Evolutionary conservation across 2,329 filamentous ascomycete species (phyloP), one percentile per base, ranked within the genome.

Genomic region (Dactylellina sp.): DNA sequence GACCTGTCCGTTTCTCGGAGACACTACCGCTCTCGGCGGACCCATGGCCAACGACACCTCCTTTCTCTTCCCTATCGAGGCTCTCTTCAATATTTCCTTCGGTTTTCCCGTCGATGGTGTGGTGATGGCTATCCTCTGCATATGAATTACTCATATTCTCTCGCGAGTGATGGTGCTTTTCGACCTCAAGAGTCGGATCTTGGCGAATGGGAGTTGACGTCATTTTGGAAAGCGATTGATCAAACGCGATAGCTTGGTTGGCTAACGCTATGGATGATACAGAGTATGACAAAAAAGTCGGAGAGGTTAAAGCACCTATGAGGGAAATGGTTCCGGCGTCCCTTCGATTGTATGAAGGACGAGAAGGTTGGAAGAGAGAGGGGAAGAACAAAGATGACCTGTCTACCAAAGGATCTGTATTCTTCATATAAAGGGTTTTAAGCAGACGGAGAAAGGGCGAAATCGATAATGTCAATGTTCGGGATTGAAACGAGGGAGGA

Each of bases 11-110:
- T 18, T 70, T 18, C 25, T 70, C 62, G 0, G 53, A 55, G 11
- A 70, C 55, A 37, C 71, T 75, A 16, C 63, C 63, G 14, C 61
- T 74, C 35, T 74, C 70, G 14, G 70, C 55, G 4, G 70, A 66
- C 4, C 55, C 70, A 7, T 74, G 53, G n/a, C 70, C 70, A 16
- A 74, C 61, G 14, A 25, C 25, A 22, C 9, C 55, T 2, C 70
- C 70, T 32, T 74, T 74, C 22, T 74, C 70, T 25, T 66, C 70
- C 40, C 37, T 56, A 14, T 74, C 61, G n/a, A 66, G 28, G 22
- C 60, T 72, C 44, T 66, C 60, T 44, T 72, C 60, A 14, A 55
- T 6, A 16, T 53, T 47, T 16, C 12, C 25, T 22, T 53, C 55
- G 16, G n/a, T 24, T 40, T 74, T 66, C 14, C 32, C 56, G 20